Conservation (phyloP, 2,329 filamentous ascomycete species). For the Pyricularia sp. region DNA sequence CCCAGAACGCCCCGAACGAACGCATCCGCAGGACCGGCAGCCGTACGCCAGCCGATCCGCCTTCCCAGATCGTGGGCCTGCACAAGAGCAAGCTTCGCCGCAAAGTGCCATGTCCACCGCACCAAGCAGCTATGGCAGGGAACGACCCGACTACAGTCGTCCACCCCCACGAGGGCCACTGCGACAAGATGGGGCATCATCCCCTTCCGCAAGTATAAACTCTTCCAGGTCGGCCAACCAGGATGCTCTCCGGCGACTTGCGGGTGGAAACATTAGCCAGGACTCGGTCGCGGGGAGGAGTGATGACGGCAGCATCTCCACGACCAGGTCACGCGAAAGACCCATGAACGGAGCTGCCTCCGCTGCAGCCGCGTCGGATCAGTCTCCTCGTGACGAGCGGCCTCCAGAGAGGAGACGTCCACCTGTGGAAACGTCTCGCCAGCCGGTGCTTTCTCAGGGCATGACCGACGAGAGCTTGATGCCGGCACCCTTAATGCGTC, state of each 20-base stretch:
- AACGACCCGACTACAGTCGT: not conserved
- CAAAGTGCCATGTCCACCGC: conserved; percentile 6
- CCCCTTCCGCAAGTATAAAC: conserved; percentile 39
- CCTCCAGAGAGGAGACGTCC: conserved; percentile 53
- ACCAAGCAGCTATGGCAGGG: conserved; percentile 7
- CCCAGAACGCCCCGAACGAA: not conserved
- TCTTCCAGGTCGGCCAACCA: conserved; percentile 29
- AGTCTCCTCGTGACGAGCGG: conserved; percentile 24
- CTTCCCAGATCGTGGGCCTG: not conserved
- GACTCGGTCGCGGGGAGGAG: conserved; percentile 40
- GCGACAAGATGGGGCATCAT: conserved; percentile 22
- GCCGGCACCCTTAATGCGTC: conserved; percentile 42
- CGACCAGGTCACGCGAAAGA: conserved; percentile 38
- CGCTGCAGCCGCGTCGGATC: conserved; percentile 10
- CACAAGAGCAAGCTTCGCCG: not conserved
- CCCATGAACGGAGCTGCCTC: conserved; percentile 9
- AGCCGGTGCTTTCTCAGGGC: conserved; percentile 21
- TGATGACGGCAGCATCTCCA: conserved; percentile 37
- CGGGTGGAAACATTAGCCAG: conserved; percentile 41
- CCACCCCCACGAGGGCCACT: conserved; percentile 16
- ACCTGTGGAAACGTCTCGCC: conserved; percentile 48
- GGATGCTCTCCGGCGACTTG: conserved; percentile 31
- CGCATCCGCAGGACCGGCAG: not conserved
- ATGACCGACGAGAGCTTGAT: conserved; percentile 38
- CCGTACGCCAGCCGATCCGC: not conserved